Base-by-base conservation (phyloP, 441 rosid species). In the Erodium texanum region DNA sequence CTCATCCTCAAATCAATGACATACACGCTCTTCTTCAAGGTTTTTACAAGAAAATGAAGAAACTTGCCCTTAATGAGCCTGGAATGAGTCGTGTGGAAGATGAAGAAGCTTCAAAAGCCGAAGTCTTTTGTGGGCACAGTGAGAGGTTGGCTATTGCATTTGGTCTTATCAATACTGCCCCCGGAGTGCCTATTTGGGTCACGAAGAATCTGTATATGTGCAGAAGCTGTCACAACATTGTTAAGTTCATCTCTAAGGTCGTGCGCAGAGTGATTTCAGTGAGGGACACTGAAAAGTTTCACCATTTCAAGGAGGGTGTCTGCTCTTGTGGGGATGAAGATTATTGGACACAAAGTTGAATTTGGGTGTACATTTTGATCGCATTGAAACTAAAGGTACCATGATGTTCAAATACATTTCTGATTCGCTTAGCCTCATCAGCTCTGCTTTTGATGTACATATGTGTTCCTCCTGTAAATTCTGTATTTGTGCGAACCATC, bases 141-240 rank as follows among this genome's bases (percentile, higher is more conserved):
- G 98, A 93, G 84, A 86, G 85, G 70, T 79, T 75, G 69, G 99
- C 95, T 5, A 74, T 90, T 78, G 95, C 88, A 29, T 90, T 82
- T 71, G 85, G 89, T 65, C 88, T 93, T 67, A 82, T 87, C 68
- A 89, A 84, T 77, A 82, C 96, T 5, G 83, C 84, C 62, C 99
- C 97, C n/a, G 97, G 99, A 65, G 82, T 75, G 70, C 99, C 99
- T 54, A 82, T 93, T 64, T 79, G 86, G 92, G 88, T 93, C 62
- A 89, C 97, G 10, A 93, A 93, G 83, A 93, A 93, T 81, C 91
- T 93, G 52, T 84, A 80, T 29, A 90, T 82, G 87, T 93, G 96
- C 77, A 81, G 74, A 76, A 85, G 80, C 71, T 93, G 97, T 75
- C 99, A 90, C 64, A 75, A 77, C 36, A 81, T 70, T 15, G 80